phyloP scores from a whole-genome alignment of 345 rosid species.

The rapeseed (Brassica napus) region DNA sequence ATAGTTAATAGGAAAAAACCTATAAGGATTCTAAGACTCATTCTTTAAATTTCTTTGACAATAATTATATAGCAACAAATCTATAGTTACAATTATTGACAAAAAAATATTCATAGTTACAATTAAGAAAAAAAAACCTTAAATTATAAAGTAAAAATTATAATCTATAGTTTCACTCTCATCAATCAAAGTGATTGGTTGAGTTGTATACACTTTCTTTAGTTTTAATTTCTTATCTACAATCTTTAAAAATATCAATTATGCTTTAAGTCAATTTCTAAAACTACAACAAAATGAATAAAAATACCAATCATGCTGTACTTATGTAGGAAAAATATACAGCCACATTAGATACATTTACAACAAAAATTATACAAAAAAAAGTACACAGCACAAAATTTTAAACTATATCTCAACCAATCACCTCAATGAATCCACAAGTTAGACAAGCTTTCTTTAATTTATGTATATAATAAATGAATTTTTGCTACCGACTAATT shows the following conservation, averaged over 20 bases:
- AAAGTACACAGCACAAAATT: background rate
- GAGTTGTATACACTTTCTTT: background rate
- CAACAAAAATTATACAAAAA: no score
- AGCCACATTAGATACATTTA: background rate
- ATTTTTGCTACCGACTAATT: background rate
- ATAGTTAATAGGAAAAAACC: no score
- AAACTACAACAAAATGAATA: no score
- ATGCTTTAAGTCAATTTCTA: no score
- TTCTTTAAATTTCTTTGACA: background rate
- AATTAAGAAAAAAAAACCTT: background rate
- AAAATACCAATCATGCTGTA: no score
- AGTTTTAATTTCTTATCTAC: background rate
- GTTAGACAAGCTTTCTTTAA: background rate
- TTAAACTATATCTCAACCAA: no score
- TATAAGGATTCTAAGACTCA: no score
- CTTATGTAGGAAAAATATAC: background rate
- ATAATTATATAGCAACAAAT: background rate
- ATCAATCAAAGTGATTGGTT: background rate
- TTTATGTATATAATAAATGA: background rate
- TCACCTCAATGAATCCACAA: background rate
- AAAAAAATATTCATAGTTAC: background rate
- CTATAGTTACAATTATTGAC: background rate
- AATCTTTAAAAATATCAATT: no score
- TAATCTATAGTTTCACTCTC: background rate
- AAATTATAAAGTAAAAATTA: background rate